These are phyloP conservation scores for Zygotorulaspora florentina DNA, from an alignment of 805 yeast species.

Conservation along the genomic window DNA sequence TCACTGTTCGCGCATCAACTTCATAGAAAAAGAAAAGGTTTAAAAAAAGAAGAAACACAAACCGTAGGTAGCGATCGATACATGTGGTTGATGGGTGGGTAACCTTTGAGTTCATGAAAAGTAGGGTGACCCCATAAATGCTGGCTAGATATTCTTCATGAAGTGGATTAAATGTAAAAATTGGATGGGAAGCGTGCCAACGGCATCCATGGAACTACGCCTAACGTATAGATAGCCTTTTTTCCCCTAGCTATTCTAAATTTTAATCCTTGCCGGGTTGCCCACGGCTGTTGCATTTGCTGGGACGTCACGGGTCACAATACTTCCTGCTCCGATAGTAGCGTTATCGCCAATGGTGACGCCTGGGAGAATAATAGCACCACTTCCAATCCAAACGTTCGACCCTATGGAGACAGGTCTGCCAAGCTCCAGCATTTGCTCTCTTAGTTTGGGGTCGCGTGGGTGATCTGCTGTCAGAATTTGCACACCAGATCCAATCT, in stretches of 20 bases:
- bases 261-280: conserved; percentile 37
- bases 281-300: conserved; percentile 57
- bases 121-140: too few species aligned
- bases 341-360: conserved; percentile 59
- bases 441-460: conserved; percentile 44
- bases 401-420: conserved; percentile 56
- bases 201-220: too few species aligned
- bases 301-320: conserved; percentile 57
- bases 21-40: conserved; percentile 4
- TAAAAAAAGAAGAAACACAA: background rate
- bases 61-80: background rate
- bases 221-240: background rate
- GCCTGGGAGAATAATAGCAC: conserved; percentile 56
- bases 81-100: background rate
- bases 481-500: conserved; percentile 61
- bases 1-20: conserved; percentile 10
- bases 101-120: too few species aligned
- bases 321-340: conserved; percentile 65
- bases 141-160: background rate
- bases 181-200: background rate
- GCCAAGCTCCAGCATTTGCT: conserved; percentile 46
- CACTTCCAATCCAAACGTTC: conserved; percentile 65
- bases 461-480: conserved; percentile 65
- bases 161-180: background rate
- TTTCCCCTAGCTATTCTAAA: background rate